These are phyloP conservation scores for Hydnomerulius pinastri DNA, from an alignment of 768 basidiomycete genomes.

Conservation along the genomic window DNA sequence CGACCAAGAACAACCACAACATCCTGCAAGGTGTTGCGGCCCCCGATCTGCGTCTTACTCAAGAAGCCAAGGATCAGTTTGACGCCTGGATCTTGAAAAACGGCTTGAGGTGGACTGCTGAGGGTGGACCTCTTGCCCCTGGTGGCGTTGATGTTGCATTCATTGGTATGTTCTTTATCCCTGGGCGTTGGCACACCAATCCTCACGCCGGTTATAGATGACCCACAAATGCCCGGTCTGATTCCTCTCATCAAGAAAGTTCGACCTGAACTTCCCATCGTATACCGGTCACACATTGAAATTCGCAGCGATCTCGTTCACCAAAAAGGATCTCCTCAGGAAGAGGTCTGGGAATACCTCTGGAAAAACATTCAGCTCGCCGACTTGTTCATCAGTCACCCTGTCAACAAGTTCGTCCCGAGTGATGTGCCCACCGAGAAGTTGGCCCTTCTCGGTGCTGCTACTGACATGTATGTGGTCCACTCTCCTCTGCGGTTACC, in stretches of 20 bases:
- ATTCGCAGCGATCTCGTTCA: constrained; percentile 88
- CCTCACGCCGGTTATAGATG: constrained; percentile 47
- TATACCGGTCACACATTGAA: constrained; percentile 96
- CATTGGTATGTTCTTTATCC: constrained; percentile 56
- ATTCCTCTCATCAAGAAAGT: constrained; percentile 90
- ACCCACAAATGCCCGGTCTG: constrained; percentile 92
- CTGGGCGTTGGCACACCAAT: constrained; percentile 1
- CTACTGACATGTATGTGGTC: constrained; percentile 75
- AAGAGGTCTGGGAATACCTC: constrained; percentile 92
- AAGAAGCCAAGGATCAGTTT: constrained; percentile 77
- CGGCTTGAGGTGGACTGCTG: constrained; percentile 83
- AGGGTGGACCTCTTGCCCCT: constrained; percentile 80
- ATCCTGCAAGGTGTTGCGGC: constrained; percentile 91
- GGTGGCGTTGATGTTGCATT: constrained; percentile 89
- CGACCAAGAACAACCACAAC: constrained; percentile 95
- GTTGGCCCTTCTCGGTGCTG: constrained; percentile 74
- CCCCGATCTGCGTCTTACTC: constrained; percentile 73
- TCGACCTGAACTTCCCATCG: constrained; percentile 82
- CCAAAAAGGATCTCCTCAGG: constrained; percentile 77
- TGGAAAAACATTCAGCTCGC: constrained; percentile 90
- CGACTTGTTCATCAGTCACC: constrained; percentile 93
- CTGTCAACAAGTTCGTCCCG: constrained; percentile 93
- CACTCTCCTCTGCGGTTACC: constrained; percentile 13
- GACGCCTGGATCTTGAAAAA: constrained; percentile 91
- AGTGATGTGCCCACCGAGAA: constrained; percentile 75